phyloP scores from a whole-genome alignment of 768 basidiomycete species.

The Tulasnella calospora region DNA sequence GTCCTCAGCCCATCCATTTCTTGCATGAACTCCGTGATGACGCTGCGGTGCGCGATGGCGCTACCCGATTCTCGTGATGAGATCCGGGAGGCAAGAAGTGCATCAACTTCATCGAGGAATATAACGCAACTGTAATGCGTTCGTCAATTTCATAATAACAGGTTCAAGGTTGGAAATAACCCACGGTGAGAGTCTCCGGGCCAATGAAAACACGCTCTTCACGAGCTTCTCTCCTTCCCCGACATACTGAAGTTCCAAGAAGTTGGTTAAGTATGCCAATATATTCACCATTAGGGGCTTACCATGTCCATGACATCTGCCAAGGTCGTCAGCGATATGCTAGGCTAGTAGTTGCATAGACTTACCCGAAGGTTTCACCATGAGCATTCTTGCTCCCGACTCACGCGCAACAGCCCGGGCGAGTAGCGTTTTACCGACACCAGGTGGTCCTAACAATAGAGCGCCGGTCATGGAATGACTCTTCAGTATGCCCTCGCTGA shows the following conservation, averaged over 20 bases:
- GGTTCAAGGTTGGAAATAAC: background rate
- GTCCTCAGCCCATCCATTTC: constrained; percentile 93
- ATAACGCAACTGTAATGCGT: constrained; percentile 57
- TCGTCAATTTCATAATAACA: background rate
- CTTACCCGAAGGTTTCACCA: constrained; percentile 64
- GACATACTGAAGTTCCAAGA: constrained; percentile 54
- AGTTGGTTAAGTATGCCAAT: constrained; percentile 7
- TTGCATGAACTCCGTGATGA: constrained; percentile 86
- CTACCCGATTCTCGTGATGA: constrained; percentile 73
- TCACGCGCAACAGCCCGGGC: constrained; percentile 89
- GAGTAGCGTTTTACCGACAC: constrained; percentile 85
- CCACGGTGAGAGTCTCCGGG: constrained; percentile 68
- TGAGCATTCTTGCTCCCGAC: constrained; percentile 89
- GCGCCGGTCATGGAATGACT: constrained; percentile 89
- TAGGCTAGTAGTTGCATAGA: background rate
- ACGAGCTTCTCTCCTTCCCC: constrained; percentile 90
- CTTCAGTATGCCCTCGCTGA: constrained; percentile 82
- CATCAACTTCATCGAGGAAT: constrained; percentile 93
- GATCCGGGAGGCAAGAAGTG: constrained; percentile 81
- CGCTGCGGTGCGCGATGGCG: constrained; percentile 70
- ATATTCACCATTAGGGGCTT: constrained; percentile 28
- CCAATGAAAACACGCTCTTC: constrained; percentile 80
- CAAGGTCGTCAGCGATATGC: background rate
- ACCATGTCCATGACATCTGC: constrained; percentile 93
- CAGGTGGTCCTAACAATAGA: constrained; percentile 83